Percentiles rank a stretch among this genome's conserved stretches.
phyloP scores from a whole-genome alignment of 2,329 filamentous ascomycete genomes.

The Penicillium fuscoglaucum region DNA sequence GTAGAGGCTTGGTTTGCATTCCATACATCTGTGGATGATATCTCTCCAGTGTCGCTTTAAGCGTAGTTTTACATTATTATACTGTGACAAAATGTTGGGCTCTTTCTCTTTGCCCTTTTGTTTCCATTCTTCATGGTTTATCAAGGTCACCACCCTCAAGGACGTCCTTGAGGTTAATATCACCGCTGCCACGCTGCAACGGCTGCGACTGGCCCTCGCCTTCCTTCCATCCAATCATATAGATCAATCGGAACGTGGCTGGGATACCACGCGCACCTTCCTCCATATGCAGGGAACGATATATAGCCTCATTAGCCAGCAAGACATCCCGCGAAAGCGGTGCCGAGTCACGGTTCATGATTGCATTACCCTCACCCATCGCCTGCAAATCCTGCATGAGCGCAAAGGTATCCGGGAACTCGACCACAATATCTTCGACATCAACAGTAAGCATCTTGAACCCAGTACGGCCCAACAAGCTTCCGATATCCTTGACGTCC shows the following conservation, averaged over 20 bases:
- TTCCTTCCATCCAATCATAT: slow-evolving; percentile 99
- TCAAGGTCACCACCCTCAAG: slow-evolving; percentile 51
- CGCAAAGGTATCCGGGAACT: slow-evolving; percentile 85
- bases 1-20: slow-evolving; percentile 25
- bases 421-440: slow-evolving; percentile 93
- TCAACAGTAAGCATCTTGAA: slow-evolving; percentile 97
- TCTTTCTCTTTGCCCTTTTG: slow-evolving; percentile 7
- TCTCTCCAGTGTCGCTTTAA: slow-evolving; percentile 19
- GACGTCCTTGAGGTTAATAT: slow-evolving; percentile 86
- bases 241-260: slow-evolving; percentile 92
- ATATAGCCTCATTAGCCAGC: slow-evolving; percentile 84
- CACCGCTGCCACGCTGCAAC: slow-evolving; percentile 76
- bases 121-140: slow-evolving; percentile 18
- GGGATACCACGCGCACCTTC: slow-evolving; percentile 66
- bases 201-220: slow-evolving; percentile 76
- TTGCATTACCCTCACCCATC: slow-evolving; percentile 94
- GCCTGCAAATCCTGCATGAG: slow-evolving; percentile 92
- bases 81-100: slow-evolving; percentile 24
- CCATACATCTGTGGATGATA: slow-evolving; percentile 18
- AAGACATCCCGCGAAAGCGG: slow-evolving; percentile 78
- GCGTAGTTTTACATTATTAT: slow-evolving; percentile 29
- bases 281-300: slow-evolving; percentile 82
- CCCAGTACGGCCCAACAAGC: slow-evolving; percentile 78
- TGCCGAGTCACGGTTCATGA: slow-evolving; percentile 79
- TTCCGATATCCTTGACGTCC: slow-evolving; percentile 88